These are phyloP conservation scores for Picea engelmannii DNA, from an alignment of 83 land plant genomes.

Conservation along the genomic window DNA sequence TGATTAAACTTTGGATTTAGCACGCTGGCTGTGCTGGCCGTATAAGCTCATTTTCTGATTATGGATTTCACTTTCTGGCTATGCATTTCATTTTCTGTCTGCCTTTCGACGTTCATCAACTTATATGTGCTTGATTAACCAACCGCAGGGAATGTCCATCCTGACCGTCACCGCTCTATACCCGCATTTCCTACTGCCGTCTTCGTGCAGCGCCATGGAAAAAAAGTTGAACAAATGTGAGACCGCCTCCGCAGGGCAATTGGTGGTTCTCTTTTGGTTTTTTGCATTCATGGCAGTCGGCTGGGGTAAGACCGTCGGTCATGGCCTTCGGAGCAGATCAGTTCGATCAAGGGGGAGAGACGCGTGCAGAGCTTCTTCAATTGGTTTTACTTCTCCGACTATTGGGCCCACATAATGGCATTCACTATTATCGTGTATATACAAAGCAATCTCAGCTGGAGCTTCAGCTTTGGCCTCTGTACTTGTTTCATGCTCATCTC, in stretches of 20 bases:
- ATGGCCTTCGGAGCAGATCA: slow-evolving; percentile 52
- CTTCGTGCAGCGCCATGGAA: slow-evolving; percentile 14
- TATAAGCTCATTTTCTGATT: too few species aligned
- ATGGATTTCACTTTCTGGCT: too few species aligned
- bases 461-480: slow-evolving; percentile 31
- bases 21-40: too few species aligned
- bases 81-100: too few species aligned
- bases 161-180: slow-evolving; percentile 37
- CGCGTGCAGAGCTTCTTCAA: slow-evolving; percentile 42
- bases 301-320: slow-evolving; percentile 38
- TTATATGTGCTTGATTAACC: too few species aligned
- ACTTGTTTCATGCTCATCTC: slow-evolving; percentile 30
- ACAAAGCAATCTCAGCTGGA: slow-evolving; percentile 38
- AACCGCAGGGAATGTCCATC: slow-evolving; percentile 37
- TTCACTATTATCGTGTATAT: slow-evolving; percentile 37
- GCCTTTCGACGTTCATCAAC: too few species aligned
- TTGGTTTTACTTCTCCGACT: slow-evolving; percentile 43
- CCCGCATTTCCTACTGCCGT: slow-evolving; percentile 27
- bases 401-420: slow-evolving; percentile 24
- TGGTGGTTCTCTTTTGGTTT: slow-evolving; percentile 21
- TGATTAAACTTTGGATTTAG: too few species aligned
- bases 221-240: background rate
- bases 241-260: slow-evolving; percentile 13
- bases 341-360: slow-evolving; percentile 28
- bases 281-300: slow-evolving; percentile 27